Evolutionary conservation across 78 protist genomes (phyloP).

Genomic region (Mastigamoeba balamuthi): DNA sequence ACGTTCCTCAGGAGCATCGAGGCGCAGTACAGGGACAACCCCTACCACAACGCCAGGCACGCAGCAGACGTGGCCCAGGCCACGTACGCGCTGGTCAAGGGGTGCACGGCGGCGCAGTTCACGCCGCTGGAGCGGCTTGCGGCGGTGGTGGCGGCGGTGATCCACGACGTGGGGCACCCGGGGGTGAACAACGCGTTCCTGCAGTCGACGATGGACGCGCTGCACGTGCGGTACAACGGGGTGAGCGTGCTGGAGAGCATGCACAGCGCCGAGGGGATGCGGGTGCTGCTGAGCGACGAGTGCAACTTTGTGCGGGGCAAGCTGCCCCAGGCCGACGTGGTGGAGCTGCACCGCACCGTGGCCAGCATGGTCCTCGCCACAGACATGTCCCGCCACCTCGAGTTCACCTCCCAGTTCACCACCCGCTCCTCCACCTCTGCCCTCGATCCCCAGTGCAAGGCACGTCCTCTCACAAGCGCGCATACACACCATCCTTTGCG

Average conservation of each 20-base stretch:
- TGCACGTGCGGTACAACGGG: constrained; percentile 51
- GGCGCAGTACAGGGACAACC: constrained; percentile 9
- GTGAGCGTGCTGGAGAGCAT: constrained; percentile 35
- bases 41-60: constrained; percentile 57
- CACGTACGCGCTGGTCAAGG: constrained; percentile 1
- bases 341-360: constrained; percentile 3
- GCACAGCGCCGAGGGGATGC: constrained; percentile 17
- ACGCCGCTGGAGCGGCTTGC: constrained; percentile 5
- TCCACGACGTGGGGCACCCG: constrained; percentile 52
- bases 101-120: not conserved
- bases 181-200: constrained; percentile 40
- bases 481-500: no score
- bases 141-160: constrained; percentile 32
- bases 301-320: not conserved
- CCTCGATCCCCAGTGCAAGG: not conserved
- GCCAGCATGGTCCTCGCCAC: constrained; percentile 26
- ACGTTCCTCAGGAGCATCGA: constrained; percentile 8
- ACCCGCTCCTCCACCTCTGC: not conserved
- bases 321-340: not conserved
- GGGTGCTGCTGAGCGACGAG: not conserved
- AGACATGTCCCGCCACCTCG: constrained; percentile 40
- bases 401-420: constrained; percentile 11
- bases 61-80: constrained; percentile 45
- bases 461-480: no score
- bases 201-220: constrained; percentile 4